Conservation (phyloP, 208 protist species). For the Leishmania gerbilli region DNA sequence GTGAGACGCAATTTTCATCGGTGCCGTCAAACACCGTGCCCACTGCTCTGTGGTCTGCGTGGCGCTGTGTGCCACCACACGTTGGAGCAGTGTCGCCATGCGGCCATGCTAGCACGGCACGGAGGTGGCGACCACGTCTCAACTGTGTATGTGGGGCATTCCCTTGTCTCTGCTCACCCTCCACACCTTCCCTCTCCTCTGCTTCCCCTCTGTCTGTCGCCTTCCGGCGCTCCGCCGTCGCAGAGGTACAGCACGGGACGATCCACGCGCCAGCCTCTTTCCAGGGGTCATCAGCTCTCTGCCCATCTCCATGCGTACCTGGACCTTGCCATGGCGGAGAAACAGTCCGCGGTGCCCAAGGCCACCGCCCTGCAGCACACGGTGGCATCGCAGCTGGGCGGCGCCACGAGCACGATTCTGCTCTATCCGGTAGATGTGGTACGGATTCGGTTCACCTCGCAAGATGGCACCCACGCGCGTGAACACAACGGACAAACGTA, state of each 20-base stretch:
- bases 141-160: not conserved
- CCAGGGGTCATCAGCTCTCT: not conserved
- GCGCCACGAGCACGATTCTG: constrained; percentile 54
- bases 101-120: too few species aligned
- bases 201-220: not conserved
- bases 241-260: not conserved
- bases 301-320: not conserved
- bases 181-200: too few species aligned
- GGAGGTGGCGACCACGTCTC: not conserved
- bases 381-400: constrained; percentile 65
- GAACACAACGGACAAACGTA: constrained; percentile 82
- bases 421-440: constrained; percentile 92
- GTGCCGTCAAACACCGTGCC: not conserved
- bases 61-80: not conserved
- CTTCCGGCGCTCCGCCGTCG: not conserved
- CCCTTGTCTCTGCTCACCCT: too few species aligned
- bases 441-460: constrained; percentile 88
- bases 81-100: not conserved
- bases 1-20: not conserved
- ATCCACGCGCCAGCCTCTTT: not conserved
- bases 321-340: not conserved
- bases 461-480: constrained; percentile 70
- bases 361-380: constrained; percentile 48
- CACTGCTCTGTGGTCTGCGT: not conserved
- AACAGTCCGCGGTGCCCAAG: not conserved